Conservation (phyloP, 2,329 filamentous ascomycete genomes). For the Fusarium buharicum region DNA sequence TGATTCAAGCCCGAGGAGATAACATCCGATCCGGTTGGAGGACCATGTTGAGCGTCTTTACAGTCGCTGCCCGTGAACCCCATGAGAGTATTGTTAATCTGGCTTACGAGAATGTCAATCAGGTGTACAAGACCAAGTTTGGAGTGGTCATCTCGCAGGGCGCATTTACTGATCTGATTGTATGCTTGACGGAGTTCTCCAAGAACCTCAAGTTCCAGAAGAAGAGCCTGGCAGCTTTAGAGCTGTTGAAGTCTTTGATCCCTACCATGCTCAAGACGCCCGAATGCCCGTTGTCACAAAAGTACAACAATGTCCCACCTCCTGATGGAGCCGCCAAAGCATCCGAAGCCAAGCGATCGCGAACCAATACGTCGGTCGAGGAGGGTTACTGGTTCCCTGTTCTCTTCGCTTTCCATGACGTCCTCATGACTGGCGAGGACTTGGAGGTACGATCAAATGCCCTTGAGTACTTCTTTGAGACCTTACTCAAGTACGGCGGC, state of each 20-base stretch:
- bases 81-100: constrained; percentile 97
- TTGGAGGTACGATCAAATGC: constrained; percentile 92
- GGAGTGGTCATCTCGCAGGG: constrained; percentile 96
- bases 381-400: constrained; percentile 99
- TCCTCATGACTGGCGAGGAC: constrained; percentile 98
- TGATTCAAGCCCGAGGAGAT: constrained; percentile 96
- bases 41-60: constrained; percentile 99
- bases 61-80: constrained; percentile 90
- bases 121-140: constrained; percentile 95
- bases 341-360: constrained; percentile 63
- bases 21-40: constrained; percentile 98
- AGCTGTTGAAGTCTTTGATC: constrained; percentile 92
- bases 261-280: constrained; percentile 95
- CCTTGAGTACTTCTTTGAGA: constrained; percentile 96
- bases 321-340: constrained; percentile 57
- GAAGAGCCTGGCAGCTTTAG: constrained; percentile 95
- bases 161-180: constrained; percentile 94
- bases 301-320: constrained; percentile 55
- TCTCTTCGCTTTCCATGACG: constrained; percentile 97
- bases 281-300: constrained; percentile 88
- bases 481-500: constrained; percentile 86
- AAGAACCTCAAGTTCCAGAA: constrained; percentile 99
- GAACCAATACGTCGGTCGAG: constrained; percentile 86
- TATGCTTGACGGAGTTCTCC: constrained; percentile 97
- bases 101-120: constrained; percentile 94